Base-by-base conservation (phyloP, 2,329 filamentous ascomycete genomes). In the Botrytis byssoidea region DNA sequence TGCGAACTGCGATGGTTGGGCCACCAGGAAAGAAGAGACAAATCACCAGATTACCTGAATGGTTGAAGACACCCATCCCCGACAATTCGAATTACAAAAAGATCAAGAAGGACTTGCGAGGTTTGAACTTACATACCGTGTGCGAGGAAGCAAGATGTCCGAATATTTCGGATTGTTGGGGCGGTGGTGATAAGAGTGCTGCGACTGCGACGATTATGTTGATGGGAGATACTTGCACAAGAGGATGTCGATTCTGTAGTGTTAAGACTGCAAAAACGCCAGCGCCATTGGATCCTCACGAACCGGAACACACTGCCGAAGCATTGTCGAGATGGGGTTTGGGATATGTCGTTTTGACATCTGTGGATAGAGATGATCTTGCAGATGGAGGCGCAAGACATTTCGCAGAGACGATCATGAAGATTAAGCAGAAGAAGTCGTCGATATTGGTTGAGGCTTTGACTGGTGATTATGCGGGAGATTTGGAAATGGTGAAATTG, bases 151-250 rank as follows among this genome's bases (percentile, higher is more conserved):
- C 96, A 1, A 90, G 94, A 77, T 99, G 96, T 83, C 96, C 96
- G 75, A 99, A 99, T 83, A 97, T 99, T 75, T 94, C 92, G 76
- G 95, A 98, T 82, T 99, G 96, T 86, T 99, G 96, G 96, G 96
- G 96, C 75, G 96, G 96, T 48, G 90, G 87, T 81, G 90, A 92
- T 82, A 97, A 97, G 85, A 91, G 90, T 77, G 92, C 94, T 40
- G 96, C 96, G 7, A 99, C 96, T 46, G 96, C 96, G 3, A 99
- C 96, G 18, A 98, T 99, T 83, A 99, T 99, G 96, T 86, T 99
- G 66, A 98, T 98, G 95, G 96, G 96, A 77, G 96, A 99, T 83
- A 98, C 95, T 14, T 99, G 96, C 84, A 99, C 96, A 29, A 89
- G 96, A 74, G 96, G 95, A 29, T 99, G 96, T 84, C 90, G 96